Evolutionary conservation across 108 stramenopile species (phyloP).

Genomic region (Nitzschia sp.): DNA sequence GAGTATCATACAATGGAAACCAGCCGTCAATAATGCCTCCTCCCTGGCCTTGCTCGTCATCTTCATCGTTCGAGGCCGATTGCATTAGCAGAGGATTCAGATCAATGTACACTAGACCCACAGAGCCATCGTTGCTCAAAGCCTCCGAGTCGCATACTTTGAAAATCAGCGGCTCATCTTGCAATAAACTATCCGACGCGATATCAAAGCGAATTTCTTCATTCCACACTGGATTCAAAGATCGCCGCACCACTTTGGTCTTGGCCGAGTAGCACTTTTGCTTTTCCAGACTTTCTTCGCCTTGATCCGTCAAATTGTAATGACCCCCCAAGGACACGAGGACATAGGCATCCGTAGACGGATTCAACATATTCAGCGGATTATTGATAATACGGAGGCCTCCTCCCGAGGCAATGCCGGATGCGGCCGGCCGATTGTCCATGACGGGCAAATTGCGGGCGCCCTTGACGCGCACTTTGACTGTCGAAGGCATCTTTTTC

Average conservation of each 20-base stretch:
- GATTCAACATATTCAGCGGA: not conserved
- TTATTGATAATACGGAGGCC: conserved; percentile 7
- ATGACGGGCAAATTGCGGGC: conserved; percentile 89
- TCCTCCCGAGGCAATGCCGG: not conserved
- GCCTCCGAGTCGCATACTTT: conserved; percentile 83
- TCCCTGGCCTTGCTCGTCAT: conserved; percentile 21
- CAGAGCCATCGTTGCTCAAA: conserved; percentile 43
- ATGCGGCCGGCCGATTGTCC: conserved; percentile 36
- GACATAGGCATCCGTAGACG: conserved; percentile 71
- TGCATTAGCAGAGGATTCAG: conserved; percentile 93
- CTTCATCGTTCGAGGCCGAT: conserved; percentile 55
- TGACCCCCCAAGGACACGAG: conserved; percentile 74
- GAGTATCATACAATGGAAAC: conserved; percentile 95
- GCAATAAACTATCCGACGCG: conserved; percentile 92
- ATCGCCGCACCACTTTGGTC: conserved; percentile 72
- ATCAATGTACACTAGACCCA: conserved; percentile 95
- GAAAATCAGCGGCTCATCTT: conserved; percentile 96
- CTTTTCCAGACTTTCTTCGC: conserved; percentile 54
- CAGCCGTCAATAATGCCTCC: conserved; percentile 83
- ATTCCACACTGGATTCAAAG: conserved; percentile 86
- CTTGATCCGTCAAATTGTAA: conserved; percentile 56
- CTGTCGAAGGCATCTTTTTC: conserved; percentile 85
- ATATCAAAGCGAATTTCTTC: conserved; percentile 97
- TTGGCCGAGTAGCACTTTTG: conserved; percentile 86
- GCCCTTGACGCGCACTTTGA: conserved; percentile 89